Conservation (phyloP, 306 rosid genomes). For the Malus sylvestris region DNA sequence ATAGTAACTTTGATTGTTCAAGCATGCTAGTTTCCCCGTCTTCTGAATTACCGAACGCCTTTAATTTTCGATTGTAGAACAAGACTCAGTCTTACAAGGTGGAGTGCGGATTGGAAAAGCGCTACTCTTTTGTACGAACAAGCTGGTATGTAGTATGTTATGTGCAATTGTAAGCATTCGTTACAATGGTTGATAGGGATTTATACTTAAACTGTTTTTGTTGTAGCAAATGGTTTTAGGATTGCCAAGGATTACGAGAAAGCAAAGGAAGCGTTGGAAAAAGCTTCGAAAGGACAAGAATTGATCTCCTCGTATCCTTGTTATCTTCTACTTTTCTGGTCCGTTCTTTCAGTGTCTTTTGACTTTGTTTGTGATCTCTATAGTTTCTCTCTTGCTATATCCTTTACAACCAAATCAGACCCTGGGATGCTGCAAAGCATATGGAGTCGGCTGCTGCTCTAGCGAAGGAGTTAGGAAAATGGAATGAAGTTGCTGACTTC, state of each 20-base stretch:
- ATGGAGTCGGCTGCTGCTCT: constrained; percentile 93
- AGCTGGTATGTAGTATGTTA: constrained; percentile 53
- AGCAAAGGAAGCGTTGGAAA: constrained; percentile 79
- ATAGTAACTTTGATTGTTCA: not conserved
- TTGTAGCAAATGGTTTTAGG: constrained; percentile 72
- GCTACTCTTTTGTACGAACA: constrained; percentile 85
- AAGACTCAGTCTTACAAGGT: constrained; percentile 76
- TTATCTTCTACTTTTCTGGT: not conserved
- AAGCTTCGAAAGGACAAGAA: constrained; percentile 95
- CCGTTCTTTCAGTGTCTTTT: not conserved
- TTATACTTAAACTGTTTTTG: too few relatives aligned
- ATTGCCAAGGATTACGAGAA: constrained; percentile 65
- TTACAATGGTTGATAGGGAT: too few relatives aligned
- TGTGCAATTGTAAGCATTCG: not conserved
- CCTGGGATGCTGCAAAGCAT: constrained; percentile 97
- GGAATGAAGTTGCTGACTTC: constrained; percentile 79
- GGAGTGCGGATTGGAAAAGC: constrained; percentile 49
- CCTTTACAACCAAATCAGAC: constrained; percentile 62
- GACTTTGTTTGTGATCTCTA: not conserved
- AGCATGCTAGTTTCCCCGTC: not conserved
- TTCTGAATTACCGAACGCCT: not conserved
- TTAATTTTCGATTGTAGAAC: constrained; percentile 40
- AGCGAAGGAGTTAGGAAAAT: constrained; percentile 75
- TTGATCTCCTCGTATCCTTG: constrained; percentile 97
- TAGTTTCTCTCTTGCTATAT: constrained; percentile 3